Evolutionary conservation across 163 green algal genomes (phyloP).

Genomic region (Trebouxia gelatinosa): DNA sequence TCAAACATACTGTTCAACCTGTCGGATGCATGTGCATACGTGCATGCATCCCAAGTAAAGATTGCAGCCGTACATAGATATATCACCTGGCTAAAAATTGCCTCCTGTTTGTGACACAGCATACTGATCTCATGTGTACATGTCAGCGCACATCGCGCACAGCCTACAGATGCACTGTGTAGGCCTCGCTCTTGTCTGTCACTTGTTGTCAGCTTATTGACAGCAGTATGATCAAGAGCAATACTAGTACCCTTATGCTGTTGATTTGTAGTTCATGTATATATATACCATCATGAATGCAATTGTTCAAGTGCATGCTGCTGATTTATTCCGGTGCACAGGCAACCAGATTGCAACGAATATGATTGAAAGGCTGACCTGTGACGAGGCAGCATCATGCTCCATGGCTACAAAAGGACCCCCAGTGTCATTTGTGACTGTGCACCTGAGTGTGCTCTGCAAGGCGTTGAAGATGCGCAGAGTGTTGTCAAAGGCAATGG

Average conservation of each 20-base stretch:
- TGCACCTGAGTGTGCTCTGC: slow-evolving; percentile 22
- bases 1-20: too few species aligned
- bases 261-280: neutral
- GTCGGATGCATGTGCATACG: neutral
- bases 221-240: too few species aligned
- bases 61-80: neutral
- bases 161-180: neutral
- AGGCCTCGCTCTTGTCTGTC: neutral
- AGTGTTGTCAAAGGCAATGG: slow-evolving; percentile 61
- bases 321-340: too few species aligned
- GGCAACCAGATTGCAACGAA: too few species aligned
- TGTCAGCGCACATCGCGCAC: neutral
- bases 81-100: neutral
- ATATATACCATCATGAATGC: neutral
- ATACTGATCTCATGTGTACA: neutral
- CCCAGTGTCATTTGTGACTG: slow-evolving; percentile 51
- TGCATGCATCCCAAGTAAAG: neutral
- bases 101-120: too few species aligned
- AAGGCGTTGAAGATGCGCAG: slow-evolving; percentile 49
- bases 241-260: neutral
- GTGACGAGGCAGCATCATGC: slow-evolving; percentile 45
- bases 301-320: too few species aligned
- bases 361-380: slow-evolving; percentile 34
- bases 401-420: slow-evolving; percentile 60
- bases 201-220: too few species aligned